These are phyloP conservation scores for Thalassiosira mediterranea DNA, from an alignment of 352 stramenopile species.

Conservation along the genomic window DNA sequence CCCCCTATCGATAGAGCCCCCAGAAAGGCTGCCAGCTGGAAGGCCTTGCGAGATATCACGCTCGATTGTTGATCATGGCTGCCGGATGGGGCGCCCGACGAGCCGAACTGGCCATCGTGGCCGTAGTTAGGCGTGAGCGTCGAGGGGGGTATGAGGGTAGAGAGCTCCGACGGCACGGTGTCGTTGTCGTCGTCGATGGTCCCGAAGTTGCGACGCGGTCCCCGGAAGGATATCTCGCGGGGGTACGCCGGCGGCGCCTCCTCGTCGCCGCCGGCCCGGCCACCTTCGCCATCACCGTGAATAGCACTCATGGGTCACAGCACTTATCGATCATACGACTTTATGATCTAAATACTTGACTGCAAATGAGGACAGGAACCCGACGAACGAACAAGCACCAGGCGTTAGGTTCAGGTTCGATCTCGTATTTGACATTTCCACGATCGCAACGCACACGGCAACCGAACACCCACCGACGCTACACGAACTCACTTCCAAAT, in stretches of 20 bases:
- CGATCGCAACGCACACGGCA: too few species aligned
- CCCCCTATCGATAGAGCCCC: conserved; percentile 6
- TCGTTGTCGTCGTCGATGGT: conserved; percentile 7
- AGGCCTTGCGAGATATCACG: conserved; percentile 6
- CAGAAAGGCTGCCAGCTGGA: conserved; percentile 15
- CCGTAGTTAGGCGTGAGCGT: conserved; percentile 14
- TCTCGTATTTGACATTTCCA: too few species aligned
- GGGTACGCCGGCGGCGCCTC: not conserved
- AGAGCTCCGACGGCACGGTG: conserved; percentile 17
- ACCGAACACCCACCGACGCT: too few species aligned
- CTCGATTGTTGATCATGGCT: not conserved
- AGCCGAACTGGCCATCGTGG: not conserved
- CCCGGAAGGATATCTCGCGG: conserved; percentile 22
- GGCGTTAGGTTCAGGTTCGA: too few species aligned
- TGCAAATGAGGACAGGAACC: too few species aligned
- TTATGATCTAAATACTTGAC: too few species aligned
- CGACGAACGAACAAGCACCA: too few species aligned
- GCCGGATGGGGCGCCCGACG: not conserved
- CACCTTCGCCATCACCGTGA: too few species aligned
- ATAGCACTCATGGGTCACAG: too few species aligned
- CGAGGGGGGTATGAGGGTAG: conserved; percentile 14
- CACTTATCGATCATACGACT: too few species aligned
- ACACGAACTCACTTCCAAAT: too few species aligned
- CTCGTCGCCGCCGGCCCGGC: too few species aligned
- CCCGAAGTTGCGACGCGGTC: not conserved